Conservation (phyloP, 169 alveolate genomes). For the Eimeria sp. region DNA sequence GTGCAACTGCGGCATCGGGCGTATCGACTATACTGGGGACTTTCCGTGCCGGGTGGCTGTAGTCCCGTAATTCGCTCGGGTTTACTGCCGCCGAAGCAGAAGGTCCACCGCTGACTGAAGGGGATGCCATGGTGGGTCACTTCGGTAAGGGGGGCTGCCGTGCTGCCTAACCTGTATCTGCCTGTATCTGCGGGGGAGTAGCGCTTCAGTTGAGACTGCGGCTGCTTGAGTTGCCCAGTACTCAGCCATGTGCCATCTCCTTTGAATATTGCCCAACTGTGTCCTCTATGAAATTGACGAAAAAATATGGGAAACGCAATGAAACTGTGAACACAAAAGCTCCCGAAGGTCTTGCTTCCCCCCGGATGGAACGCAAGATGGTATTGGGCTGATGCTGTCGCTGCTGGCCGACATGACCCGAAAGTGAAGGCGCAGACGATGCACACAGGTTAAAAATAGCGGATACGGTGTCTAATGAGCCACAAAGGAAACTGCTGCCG, state of each 20-base stretch:
- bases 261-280: neutral
- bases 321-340: neutral
- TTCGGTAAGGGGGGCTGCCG: neutral
- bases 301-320: neutral
- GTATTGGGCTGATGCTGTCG: neutral
- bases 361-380: neutral
- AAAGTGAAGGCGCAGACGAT: neutral
- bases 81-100: neutral
- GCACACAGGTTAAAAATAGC: neutral
- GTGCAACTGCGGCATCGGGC: neutral
- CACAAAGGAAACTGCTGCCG: neutral
- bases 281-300: neutral
- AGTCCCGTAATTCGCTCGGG: neutral
- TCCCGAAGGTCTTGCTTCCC: neutral
- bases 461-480: neutral
- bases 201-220: neutral
- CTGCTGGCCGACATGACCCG: constrained; percentile 5
- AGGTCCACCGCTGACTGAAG: neutral
- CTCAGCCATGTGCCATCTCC: neutral
- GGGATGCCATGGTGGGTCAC: constrained; percentile 14
- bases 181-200: neutral
- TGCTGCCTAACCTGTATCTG: neutral
- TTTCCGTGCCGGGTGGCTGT: neutral
- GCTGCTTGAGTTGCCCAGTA: neutral
- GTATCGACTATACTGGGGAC: neutral